A percentile compares a stretch with the other conserved stretches of the same genome.
phyloP scores from a whole-genome alignment of 306 rosid species.

The Arachis stenosperma region DNA sequence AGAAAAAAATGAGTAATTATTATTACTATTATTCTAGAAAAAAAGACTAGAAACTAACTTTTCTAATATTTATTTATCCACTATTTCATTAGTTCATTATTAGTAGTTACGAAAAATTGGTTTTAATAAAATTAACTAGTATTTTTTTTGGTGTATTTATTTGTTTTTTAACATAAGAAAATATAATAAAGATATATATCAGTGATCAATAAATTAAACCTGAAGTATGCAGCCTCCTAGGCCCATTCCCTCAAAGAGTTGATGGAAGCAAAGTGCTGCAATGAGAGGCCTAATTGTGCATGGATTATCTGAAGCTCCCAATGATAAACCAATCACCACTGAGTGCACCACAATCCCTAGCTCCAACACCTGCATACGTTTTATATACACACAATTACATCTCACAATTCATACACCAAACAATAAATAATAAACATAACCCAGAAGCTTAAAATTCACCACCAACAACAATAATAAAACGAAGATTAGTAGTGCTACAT shows the following conservation, averaged over 20 bases:
- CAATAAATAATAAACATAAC: background rate
- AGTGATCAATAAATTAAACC: constrained; percentile 38
- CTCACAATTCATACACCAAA: background rate
- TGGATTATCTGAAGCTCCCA: too few relatives aligned
- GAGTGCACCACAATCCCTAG: too few relatives aligned
- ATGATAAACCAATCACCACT: too few relatives aligned
- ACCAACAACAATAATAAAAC: background rate
- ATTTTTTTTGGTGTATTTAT: background rate
- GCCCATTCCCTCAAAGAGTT: constrained; percentile 78
- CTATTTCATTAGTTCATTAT: too few relatives aligned
- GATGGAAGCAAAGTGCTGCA: constrained; percentile 82
- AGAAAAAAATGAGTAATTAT: too few relatives aligned
- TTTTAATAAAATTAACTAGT: background rate
- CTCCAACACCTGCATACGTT: constrained; percentile 53
- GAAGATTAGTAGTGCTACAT: too few relatives aligned
- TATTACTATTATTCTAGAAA: too few relatives aligned
- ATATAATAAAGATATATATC: background rate
- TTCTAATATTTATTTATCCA: too few relatives aligned
- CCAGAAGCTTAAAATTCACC: background rate
- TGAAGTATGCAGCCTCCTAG: constrained; percentile 74
- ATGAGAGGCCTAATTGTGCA: constrained; percentile 48
- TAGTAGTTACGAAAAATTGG: too few relatives aligned
- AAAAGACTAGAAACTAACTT: too few relatives aligned
- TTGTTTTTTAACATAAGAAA: background rate
- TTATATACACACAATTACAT: constrained; percentile 44